Base-by-base conservation (phyloP, 129 eudicot species). In the Centaurea solstitialis region DNA sequence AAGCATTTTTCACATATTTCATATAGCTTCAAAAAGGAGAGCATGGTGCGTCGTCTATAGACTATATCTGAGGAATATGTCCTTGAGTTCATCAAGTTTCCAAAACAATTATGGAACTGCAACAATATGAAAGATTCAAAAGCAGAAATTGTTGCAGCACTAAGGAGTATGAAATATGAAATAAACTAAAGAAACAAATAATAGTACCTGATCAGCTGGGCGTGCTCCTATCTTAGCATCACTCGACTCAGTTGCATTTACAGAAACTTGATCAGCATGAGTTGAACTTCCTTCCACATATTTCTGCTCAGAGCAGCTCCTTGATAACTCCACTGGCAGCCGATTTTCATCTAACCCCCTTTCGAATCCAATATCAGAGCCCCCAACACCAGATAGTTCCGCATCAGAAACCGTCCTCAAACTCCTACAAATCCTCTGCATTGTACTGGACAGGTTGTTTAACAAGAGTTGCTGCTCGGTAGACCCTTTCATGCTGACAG, bases 401-500 rank as follows among this genome's bases (percentile, higher is more conserved):
- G 84, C 78, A 68, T 87, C 93, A 4, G 97, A 86, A 47, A 90
- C 93, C 21, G 90, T 92, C 89, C 96, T 89, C 76, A 94, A 80
- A 88, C 89, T 90, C 83, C 38, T 87, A 71, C 94, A 92, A 6
- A 88, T 81, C 87, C 84, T 83, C 68, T 92, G 94, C 94, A 92
- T 90, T 3, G 96, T 94, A 83, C 85, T 68, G 5, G 93, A 89
- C 47, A 95, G 78, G 78, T 86, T 89, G 73, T 92, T 87, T 76
- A 92, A 77, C 82, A 94, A 72, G 12, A 86, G 86, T 53, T 88
- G 93, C 77, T 94, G 97, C 75, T 94, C 98, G 17, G 86, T 83
- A 68, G 79, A 79, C 61, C 86, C 93, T 76, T 76, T 84, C 83
- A 89, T 81, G 72, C 65, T 81, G 18, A 79, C 81, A n/a, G 97